A percentile compares a stretch with the other conserved stretches of the same genome.
These are phyloP conservation scores for Zasmidium cellare DNA, from an alignment of 2,329 filamentous ascomycete genomes.

Conservation along the genomic window DNA sequence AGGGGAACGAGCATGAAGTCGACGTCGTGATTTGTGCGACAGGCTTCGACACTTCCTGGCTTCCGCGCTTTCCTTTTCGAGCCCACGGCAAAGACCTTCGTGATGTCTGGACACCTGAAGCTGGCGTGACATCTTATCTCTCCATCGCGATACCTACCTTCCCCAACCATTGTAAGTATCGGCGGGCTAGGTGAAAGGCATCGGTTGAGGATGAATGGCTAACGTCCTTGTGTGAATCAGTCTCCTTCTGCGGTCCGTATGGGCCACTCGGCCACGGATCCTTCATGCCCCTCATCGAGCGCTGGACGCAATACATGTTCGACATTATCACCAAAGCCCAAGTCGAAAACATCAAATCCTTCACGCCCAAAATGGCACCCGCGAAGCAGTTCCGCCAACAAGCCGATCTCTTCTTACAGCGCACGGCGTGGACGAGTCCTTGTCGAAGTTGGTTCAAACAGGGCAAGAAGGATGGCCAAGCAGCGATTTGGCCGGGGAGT, in stretches of 20 bases:
- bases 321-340: constrained; percentile 42
- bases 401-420: constrained; percentile 41
- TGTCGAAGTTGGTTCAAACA: constrained; percentile 41
- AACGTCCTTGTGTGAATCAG: too few relatives aligned
- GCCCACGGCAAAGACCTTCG: constrained; percentile 33
- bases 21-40: constrained; percentile 42
- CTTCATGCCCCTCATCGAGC: constrained; percentile 44
- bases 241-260: constrained; percentile 45
- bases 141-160: constrained; percentile 42
- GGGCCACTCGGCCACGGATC: constrained; percentile 42
- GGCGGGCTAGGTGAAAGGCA: too few relatives aligned
- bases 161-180: constrained; percentile 50
- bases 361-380: constrained; percentile 37
- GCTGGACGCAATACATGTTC: constrained; percentile 43
- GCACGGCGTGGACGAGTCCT: constrained; percentile 39
- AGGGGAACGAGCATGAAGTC: constrained; percentile 31
- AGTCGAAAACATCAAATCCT: constrained; percentile 43
- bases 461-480: constrained; percentile 38
- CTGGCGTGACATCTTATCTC: constrained; percentile 43
- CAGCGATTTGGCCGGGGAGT: constrained; percentile 41
- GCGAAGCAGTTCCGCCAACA: constrained; percentile 40
- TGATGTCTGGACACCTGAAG: constrained; percentile 37
- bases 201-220: too few relatives aligned
- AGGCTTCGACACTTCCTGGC: constrained; percentile 39
- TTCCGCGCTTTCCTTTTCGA: constrained; percentile 35